Evolutionary conservation across 805 yeast species (phyloP), one percentile per base, ranked within the genome.

Genomic region (Soucietia sequanensis): DNA sequence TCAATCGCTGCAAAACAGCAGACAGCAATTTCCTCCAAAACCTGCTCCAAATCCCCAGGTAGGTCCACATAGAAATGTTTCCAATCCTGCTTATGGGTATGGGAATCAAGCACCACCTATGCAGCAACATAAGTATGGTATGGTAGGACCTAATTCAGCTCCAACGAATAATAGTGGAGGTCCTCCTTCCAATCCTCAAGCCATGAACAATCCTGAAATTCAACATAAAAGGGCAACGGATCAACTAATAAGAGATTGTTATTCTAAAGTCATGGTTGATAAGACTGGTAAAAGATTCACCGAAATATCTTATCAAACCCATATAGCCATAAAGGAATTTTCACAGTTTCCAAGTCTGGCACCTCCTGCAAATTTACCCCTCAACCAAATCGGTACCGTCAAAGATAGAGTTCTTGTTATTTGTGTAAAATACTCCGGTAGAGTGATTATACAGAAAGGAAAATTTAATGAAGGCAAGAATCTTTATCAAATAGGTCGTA

Each of bases 401-500:
- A 87, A 88, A 46, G 68, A 72, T 25, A 66, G 95, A 52, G 62
- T 83, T 4, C 59, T 85, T 39, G 74, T 76, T 9, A 57, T 81
- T 14, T 78, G 90, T 23, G 77, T 75, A 2, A 78, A 82, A 52
- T 68, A 74, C 31, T 71, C 81, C 5, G 91, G 91, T 0, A 62
- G 83, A 17, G 81, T 85, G 21, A 70, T 80, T 38, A 48, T 90
- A 9, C 96, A 89, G 55, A 90, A 91, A 59, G 96, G 95, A 2
- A 80, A 95, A 49, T 88, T 78, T 54, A 83, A 84, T 47, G 66
- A 75, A 7, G 53, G 48, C 23, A 84, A 85, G 46, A 81, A 84
- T 1, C 58, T 80, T 1, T 78, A 84, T 48, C 97, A 90, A 60
- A 86, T 90, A 33, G 98, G 98, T 21, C 75, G 96, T 50, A 84